Evolutionary conservation across 169 alveolate genomes (phyloP).

Genomic region (Cyclospora cayetanensis): DNA sequence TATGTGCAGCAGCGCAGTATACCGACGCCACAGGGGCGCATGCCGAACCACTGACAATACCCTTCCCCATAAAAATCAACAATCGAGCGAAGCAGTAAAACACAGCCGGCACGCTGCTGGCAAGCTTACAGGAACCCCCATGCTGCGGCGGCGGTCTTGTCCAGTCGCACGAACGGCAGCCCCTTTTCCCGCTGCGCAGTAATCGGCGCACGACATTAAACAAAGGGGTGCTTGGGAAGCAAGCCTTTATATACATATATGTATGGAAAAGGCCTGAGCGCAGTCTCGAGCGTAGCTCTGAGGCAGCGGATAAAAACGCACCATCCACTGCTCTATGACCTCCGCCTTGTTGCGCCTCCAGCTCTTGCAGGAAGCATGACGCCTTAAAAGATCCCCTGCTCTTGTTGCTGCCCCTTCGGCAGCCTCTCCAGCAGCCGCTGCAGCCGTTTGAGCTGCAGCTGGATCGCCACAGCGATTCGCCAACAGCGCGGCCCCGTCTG

Average conservation of each 20-base stretch:
- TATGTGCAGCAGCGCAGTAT: neutral
- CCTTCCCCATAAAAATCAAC: neutral
- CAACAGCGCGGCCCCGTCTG: neutral
- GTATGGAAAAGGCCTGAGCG: neutral
- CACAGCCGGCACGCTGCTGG: neutral
- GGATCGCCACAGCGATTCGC: neutral
- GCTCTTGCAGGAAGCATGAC: constrained; percentile 20
- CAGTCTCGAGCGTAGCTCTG: neutral
- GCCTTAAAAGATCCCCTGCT: neutral
- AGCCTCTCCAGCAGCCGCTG: neutral
- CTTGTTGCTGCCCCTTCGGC: constrained; percentile 1
- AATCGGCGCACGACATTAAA: neutral
- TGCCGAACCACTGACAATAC: neutral
- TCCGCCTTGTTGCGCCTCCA: constrained; percentile 21
- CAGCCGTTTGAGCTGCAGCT: neutral
- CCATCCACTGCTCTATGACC: constrained; percentile 3
- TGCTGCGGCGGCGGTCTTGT: neutral
- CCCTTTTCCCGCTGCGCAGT: constrained; percentile 13
- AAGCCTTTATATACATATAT: too few relatives aligned
- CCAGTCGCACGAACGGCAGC: constrained; percentile 1
- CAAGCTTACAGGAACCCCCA: constrained; percentile 31
- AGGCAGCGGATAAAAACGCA: neutral
- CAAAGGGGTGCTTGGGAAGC: neutral
- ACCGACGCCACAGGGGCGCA: neutral
- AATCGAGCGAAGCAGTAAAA: neutral